Evolutionary conservation across 177 flowering plant genomes (phyloP), one percentile per base, ranked within the genome.

Genomic region (Vitis hybrid): DNA sequence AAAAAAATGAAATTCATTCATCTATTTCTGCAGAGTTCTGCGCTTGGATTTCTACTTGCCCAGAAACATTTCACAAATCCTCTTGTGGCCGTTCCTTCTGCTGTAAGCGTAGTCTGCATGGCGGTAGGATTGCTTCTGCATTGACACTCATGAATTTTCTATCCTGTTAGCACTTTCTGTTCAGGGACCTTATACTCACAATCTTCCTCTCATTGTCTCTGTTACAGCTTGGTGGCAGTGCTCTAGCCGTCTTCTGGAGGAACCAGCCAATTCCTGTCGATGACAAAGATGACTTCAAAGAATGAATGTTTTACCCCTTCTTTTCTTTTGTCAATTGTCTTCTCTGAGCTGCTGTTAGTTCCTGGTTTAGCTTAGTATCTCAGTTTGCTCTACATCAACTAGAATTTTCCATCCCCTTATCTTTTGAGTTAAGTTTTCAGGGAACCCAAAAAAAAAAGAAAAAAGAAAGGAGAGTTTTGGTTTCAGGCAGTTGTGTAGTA

Each of bases 41-140:
- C 98, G 33, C 98, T 95, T 12, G 99, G 99, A 50, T 95, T 93
- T 81, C 82, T 95, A 60, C 91, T 93, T 48, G 99, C 99, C 39
- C 99, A 91, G 78, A 95, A 87, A 72, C 99, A 95, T 82, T 95
- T 95, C 74, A 90, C 96, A 6, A 91, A 95, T 65, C 98, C 99
- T 15, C 94, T 95, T 19, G 99, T 95, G 7, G 99, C 99, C 8
- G 97, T 91, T 45, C 99, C 99, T 71, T 91, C 98, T 15, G 97
- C 98, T 62, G 99, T 95, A 56, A 95, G 99, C 68, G 97, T 95
- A 51, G 97, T 95, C 26, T 93, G 93, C 85, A 95, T 95, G 99
- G 99, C 98, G 84, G 99, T 95, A 89, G 18, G 86, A 57, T 14
- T 61, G 74, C 65, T 39, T 56, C 64, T 39, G 45, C 45, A 4